Conservation (phyloP, 1,284 basidiomycete species). For the Gymnopus androsaceus region DNA sequence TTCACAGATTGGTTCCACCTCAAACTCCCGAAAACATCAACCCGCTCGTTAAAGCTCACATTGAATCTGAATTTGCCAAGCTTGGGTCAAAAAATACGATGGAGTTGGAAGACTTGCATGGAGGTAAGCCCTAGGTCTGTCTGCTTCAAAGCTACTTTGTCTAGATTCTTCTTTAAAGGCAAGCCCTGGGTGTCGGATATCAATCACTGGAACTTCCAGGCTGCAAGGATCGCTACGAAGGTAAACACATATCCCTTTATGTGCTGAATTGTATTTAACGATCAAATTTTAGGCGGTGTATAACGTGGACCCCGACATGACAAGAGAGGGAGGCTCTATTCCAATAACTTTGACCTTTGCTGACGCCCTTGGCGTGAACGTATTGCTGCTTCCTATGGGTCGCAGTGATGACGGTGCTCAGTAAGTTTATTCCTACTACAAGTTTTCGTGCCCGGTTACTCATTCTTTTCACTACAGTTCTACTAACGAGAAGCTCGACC, state of each 20-base stretch:
- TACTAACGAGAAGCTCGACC: slow-evolving; percentile 96
- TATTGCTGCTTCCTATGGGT: slow-evolving; percentile 90
- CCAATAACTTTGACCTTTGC: slow-evolving; percentile 97
- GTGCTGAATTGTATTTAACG: neutral
- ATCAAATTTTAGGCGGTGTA: slow-evolving; percentile 65
- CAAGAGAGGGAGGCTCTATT: slow-evolving; percentile 94
- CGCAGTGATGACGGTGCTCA: slow-evolving; percentile 93
- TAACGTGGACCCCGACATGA: slow-evolving; percentile 83
- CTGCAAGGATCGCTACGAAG: slow-evolving; percentile 83
- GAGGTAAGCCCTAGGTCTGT: too few relatives aligned
- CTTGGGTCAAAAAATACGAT: slow-evolving; percentile 77
- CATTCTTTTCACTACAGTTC: slow-evolving; percentile 48
- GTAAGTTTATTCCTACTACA: slow-evolving; percentile 44
- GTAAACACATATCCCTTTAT: slow-evolving; percentile 33
- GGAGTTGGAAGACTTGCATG: slow-evolving; percentile 67
- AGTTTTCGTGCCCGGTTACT: neutral
- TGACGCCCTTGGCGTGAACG: slow-evolving; percentile 80
- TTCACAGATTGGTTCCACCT: slow-evolving; percentile 79
- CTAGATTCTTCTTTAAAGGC: slow-evolving; percentile 79
- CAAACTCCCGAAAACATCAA: slow-evolving; percentile 80
- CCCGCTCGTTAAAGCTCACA: slow-evolving; percentile 71
- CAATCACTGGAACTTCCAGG: slow-evolving; percentile 95
- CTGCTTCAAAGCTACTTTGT: too few relatives aligned
- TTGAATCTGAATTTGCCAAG: slow-evolving; percentile 82
- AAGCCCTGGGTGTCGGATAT: slow-evolving; percentile 80